Conservation (phyloP, 2,329 filamentous ascomycete genomes). For the Ampelomyces quisqualis region DNA sequence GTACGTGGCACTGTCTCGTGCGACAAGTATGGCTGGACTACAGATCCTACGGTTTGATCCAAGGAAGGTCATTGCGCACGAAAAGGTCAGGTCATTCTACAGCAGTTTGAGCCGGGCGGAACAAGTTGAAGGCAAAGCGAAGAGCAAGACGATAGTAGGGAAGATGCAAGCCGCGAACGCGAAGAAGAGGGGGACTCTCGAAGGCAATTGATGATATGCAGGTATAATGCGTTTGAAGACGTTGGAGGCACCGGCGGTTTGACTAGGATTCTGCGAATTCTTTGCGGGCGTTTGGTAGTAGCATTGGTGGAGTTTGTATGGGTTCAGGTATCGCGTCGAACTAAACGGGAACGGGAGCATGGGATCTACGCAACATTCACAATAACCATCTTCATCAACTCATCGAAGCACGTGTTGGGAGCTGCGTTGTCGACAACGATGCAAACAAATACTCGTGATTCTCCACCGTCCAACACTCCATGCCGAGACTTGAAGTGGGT, state of each 20-base stretch:
- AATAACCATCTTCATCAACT: too few relatives aligned
- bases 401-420: too few relatives aligned
- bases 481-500: neutral
- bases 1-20: slow-evolving; percentile 93
- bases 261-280: too few relatives aligned
- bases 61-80: slow-evolving; percentile 90
- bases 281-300: neutral
- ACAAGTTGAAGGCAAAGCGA: slow-evolving; percentile 35
- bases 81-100: slow-evolving; percentile 83
- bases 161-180: slow-evolving; percentile 31
- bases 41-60: slow-evolving; percentile 89
- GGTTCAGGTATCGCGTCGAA: neutral
- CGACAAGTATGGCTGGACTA: slow-evolving; percentile 80
- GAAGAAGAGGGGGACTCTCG: slow-evolving; percentile 6
- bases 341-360: too few relatives aligned
- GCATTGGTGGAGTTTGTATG: neutral
- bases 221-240: neutral
- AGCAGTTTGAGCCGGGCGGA: slow-evolving; percentile 75
- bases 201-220: neutral
- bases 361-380: too few relatives aligned
- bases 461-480: too few relatives aligned
- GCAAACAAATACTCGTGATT: too few relatives aligned
- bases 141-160: slow-evolving; percentile 34
- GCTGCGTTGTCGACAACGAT: too few relatives aligned
- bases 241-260: too few relatives aligned